phyloP scores from a whole-genome alignment of 257 asterid species.

The Paulownia fortunei region DNA sequence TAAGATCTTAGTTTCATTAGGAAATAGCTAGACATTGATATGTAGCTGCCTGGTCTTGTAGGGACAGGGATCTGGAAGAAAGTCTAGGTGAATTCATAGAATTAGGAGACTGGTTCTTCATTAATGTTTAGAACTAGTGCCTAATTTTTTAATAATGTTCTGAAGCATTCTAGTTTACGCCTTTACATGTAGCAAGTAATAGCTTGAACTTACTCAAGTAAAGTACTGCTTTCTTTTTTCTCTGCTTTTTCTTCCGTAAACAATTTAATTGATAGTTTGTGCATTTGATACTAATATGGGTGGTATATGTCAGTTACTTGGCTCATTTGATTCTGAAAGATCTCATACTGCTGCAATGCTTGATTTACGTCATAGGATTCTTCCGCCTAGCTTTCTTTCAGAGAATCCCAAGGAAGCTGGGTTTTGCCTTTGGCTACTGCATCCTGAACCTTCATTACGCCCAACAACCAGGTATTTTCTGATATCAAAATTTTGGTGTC shows the following conservation, averaged over 20 bases:
- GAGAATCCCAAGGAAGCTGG: conserved; percentile 97
- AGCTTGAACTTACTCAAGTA: conserved; percentile 15
- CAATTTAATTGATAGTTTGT: conserved; percentile 26
- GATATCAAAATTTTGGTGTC: conserved; percentile 2
- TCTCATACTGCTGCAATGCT: conserved; percentile 87
- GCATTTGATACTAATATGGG: conserved; percentile 25
- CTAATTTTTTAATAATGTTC: not conserved
- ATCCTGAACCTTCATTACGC: conserved; percentile 89
- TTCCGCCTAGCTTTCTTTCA: conserved; percentile 83
- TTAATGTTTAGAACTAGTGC: not conserved
- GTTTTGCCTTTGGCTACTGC: conserved; percentile 96
- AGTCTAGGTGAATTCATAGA: conserved; percentile 9
- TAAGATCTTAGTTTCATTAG: not conserved
- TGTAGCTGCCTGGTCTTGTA: not conserved
- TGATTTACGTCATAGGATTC: conserved; percentile 86
- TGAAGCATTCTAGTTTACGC: not conserved
- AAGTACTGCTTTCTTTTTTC: conserved; percentile 24
- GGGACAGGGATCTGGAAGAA: conserved; percentile 7
- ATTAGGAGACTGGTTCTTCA: conserved; percentile 24
- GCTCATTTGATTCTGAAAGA: conserved; percentile 75
- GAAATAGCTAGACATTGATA: conserved; percentile 22
- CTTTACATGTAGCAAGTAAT: conserved; percentile 15
- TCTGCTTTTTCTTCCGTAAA: conserved; percentile 19
- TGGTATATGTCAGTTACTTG: conserved; percentile 75
- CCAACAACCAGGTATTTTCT: conserved; percentile 68